phyloP scores from a whole-genome alignment of 345 rosid species.

The Raphanus sativus region DNA sequence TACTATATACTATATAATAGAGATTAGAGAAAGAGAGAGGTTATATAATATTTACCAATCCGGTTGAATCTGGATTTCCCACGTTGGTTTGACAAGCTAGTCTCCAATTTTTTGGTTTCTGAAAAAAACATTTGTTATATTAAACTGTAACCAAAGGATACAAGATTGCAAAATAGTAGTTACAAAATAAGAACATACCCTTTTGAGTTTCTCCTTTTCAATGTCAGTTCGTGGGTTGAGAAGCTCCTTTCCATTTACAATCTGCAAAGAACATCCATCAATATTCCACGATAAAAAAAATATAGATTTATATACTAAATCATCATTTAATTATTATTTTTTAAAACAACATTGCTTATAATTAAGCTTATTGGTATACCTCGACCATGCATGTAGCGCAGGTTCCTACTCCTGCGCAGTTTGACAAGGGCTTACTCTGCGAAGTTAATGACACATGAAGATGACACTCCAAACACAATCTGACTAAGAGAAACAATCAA shows the following conservation, averaged over 20 bases:
- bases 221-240: conserved; percentile 70
- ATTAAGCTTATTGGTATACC: conserved; percentile 39
- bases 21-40: neutral
- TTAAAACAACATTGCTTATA: neutral
- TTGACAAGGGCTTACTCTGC: conserved; percentile 66
- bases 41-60: conserved; percentile 48
- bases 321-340: neutral
- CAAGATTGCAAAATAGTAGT: neutral
- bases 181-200: conserved; percentile 37
- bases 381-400: conserved; percentile 93
- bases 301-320: neutral
- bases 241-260: conserved; percentile 79
- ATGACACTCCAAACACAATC: neutral
- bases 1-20: neutral
- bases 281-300: neutral
- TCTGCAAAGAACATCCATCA: conserved; percentile 40
- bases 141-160: neutral
- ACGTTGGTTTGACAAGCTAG: conserved; percentile 90
- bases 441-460: conserved; percentile 6
- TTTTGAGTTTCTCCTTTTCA: conserved; percentile 74
- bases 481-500: neutral
- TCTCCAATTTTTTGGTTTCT: conserved; percentile 90
- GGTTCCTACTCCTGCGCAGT: conserved; percentile 93
- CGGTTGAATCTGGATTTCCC: conserved; percentile 71
- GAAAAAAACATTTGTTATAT: neutral